Percentiles rank a stretch among this genome's conserved stretches.
These are phyloP conservation scores for Epichloe gansuensis DNA, from an alignment of 2,329 filamentous ascomycete species.

Conservation along the genomic window DNA sequence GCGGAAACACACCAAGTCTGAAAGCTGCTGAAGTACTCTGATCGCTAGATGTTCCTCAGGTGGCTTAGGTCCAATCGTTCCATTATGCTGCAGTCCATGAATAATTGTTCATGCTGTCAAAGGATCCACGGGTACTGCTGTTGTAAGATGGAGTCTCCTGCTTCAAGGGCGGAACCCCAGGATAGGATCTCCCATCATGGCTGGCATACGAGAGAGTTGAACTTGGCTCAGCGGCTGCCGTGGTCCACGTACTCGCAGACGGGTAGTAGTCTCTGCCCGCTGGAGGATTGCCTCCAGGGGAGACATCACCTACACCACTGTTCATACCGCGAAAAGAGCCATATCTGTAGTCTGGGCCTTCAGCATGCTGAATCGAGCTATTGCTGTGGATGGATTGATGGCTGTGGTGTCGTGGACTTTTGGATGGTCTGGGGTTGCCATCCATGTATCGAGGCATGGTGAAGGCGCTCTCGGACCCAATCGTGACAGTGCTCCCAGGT, in stretches of 20 bases:
- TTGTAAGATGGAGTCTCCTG: constrained; percentile 28
- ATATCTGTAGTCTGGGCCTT: constrained; percentile 44
- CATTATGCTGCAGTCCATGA: constrained; percentile 40
- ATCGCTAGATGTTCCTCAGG: not conserved
- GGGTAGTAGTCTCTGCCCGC: constrained; percentile 40
- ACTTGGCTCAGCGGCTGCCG: constrained; percentile 33
- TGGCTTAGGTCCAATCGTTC: not conserved
- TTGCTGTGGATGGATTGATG: constrained; percentile 41
- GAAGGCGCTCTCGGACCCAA: constrained; percentile 32
- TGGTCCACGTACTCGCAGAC: constrained; percentile 37
- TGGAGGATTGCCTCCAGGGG: constrained; percentile 16
- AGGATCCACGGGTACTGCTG: constrained; percentile 28
- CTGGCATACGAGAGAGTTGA: constrained; percentile 32
- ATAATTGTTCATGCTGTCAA: constrained; percentile 40
- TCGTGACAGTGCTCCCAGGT: constrained; percentile 24
- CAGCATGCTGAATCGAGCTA: constrained; percentile 33
- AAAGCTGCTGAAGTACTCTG: not conserved
- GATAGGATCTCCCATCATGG: constrained; percentile 22
- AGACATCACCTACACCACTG: constrained; percentile 18
- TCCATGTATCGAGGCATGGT: constrained; percentile 46
- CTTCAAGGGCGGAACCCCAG: constrained; percentile 18
- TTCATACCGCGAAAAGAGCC: constrained; percentile 27
- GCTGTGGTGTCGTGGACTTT: constrained; percentile 41
- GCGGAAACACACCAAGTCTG: not conserved
- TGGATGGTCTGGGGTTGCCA: constrained; percentile 37